Evolutionary conservation across 2,329 filamentous ascomycete genomes (phyloP).

Genomic region (Apiospora hydei): DNA sequence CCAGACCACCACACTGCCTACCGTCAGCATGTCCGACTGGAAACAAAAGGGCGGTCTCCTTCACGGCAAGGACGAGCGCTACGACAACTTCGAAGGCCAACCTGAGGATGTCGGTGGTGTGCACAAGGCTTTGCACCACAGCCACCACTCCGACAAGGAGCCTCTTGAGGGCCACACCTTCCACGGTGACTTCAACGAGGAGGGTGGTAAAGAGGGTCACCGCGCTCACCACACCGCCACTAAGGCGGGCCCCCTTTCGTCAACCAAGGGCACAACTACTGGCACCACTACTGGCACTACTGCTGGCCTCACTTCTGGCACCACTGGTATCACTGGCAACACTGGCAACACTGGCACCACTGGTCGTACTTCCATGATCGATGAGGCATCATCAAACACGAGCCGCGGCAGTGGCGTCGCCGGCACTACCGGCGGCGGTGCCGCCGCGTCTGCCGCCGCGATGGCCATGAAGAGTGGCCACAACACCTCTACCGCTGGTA

Average conservation of each 20-base stretch:
- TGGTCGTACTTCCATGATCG: background rate
- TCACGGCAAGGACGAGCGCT: conserved; percentile 60
- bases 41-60: conserved; percentile 56
- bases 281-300: background rate
- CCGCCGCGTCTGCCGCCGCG: background rate
- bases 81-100: conserved; percentile 68
- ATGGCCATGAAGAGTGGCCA: conserved; percentile 1
- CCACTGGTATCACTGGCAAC: background rate
- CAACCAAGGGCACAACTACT: background rate
- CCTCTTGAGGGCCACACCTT: conserved; percentile 28
- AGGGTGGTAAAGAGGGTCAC: background rate
- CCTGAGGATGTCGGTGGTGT: conserved; percentile 56
- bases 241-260: background rate
- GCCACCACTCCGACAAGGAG: conserved; percentile 26
- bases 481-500: background rate
- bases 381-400: background rate
- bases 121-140: conserved; percentile 32
- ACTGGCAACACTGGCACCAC: background rate
- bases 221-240: background rate
- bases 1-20: conserved; percentile 66
- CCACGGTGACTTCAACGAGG: conserved; percentile 22
- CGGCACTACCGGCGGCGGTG: background rate
- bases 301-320: background rate
- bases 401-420: background rate
- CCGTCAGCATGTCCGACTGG: conserved; percentile 71